Percentiles rank a stretch among this genome's conserved stretches.
phyloP scores from a whole-genome alignment of 805 yeast genomes.

The Starmerella riodocensis region DNA sequence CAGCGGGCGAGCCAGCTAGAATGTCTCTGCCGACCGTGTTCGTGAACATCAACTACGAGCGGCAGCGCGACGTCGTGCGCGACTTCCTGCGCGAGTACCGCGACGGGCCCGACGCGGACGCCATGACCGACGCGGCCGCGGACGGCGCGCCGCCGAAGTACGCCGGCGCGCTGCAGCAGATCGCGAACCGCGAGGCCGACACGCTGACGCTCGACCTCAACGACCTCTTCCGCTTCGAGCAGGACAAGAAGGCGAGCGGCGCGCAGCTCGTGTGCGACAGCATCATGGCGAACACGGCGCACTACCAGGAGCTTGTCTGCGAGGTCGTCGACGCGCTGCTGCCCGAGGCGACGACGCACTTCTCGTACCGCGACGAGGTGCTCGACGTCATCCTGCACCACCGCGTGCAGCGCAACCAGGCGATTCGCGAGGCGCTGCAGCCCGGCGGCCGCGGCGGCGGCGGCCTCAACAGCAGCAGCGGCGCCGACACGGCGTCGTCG shows the following conservation, averaged over 20 bases:
- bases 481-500: neutral
- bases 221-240: conserved; percentile 64
- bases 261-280: conserved; percentile 38
- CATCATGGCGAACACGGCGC: conserved; percentile 60
- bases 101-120: conserved; percentile 31
- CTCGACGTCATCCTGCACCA: conserved; percentile 86
- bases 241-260: conserved; percentile 28
- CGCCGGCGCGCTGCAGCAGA: conserved; percentile 53
- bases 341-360: conserved; percentile 76
- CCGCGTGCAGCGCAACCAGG: conserved; percentile 67
- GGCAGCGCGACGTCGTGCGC: conserved; percentile 42
- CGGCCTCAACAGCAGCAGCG: neutral
- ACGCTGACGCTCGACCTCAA: conserved; percentile 67
- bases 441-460: neutral
- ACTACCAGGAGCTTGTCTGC: conserved; percentile 66
- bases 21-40: conserved; percentile 20
- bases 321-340: conserved; percentile 62
- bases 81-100: conserved; percentile 55
- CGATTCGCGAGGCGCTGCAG: conserved; percentile 52
- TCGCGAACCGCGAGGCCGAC: conserved; percentile 70
- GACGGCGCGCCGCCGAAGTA: conserved; percentile 41
- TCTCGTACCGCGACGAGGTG: conserved; percentile 75
- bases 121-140: conserved; percentile 12
- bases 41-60: conserved; percentile 58
- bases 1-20: too few relatives aligned